Evolutionary conservation across 1,284 basidiomycete genomes (phyloP).

Genomic region (Malassezia psittaci): DNA sequence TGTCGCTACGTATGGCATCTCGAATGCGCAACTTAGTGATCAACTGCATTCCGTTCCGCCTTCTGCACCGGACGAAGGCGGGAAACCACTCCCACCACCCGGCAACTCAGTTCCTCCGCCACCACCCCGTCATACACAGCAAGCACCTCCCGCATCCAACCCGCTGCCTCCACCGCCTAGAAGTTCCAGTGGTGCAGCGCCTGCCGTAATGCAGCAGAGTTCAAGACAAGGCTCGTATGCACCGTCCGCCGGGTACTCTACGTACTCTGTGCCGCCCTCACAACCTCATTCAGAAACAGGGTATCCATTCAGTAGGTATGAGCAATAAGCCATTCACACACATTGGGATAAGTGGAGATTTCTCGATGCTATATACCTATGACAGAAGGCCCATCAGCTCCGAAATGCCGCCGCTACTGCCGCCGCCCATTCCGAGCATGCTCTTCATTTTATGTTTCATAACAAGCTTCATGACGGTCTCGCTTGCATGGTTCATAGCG

Average conservation of each 20-base stretch:
- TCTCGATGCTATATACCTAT: not conserved
- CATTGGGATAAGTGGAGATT: too few relatives aligned
- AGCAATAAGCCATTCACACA: too few relatives aligned
- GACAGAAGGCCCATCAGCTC: constrained; percentile 4
- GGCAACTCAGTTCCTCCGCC: constrained; percentile 1
- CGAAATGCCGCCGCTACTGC: not conserved
- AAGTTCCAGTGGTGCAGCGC: not conserved
- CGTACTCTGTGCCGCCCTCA: too few relatives aligned
- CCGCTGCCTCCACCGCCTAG: not conserved
- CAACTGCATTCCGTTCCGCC: not conserved
- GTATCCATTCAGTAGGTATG: too few relatives aligned
- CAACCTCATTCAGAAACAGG: too few relatives aligned
- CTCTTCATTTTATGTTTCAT: constrained; percentile 18
- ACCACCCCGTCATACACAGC: constrained; percentile 3
- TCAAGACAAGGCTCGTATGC: not conserved
- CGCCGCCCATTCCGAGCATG: constrained; percentile 8
- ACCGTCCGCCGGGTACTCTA: too few relatives aligned
- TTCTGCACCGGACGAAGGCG: not conserved
- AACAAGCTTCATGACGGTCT: constrained; percentile 16
- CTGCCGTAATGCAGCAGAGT: not conserved
- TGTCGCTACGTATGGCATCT: not conserved
- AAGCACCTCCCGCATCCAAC: not conserved
- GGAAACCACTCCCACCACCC: not conserved
- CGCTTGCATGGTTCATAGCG: constrained; percentile 16
- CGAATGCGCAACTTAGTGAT: not conserved